phyloP scores from a whole-genome alignment of 2,329 filamentous ascomycete genomes.

The Lasiodiplodia sp. region DNA sequence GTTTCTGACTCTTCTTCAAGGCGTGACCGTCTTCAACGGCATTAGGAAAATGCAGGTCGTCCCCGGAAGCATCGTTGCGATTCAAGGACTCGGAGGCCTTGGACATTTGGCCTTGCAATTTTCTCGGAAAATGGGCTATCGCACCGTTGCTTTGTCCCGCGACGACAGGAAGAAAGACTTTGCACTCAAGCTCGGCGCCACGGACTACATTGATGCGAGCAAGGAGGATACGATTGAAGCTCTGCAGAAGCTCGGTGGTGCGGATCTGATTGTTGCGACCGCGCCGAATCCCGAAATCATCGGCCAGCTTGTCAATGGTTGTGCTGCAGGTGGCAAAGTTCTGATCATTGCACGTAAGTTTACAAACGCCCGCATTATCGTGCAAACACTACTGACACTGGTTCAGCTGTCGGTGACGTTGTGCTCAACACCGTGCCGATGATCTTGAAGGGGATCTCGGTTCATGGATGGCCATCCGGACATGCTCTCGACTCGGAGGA shows the following conservation, averaged over 20 bases:
- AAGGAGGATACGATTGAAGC: constrained; percentile 57
- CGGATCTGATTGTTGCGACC: constrained; percentile 67
- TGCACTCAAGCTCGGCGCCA: constrained; percentile 62
- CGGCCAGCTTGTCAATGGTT: constrained; percentile 59
- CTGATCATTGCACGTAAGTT: constrained; percentile 60
- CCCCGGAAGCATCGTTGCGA: constrained; percentile 56
- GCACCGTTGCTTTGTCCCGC: constrained; percentile 60
- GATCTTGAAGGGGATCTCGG: constrained; percentile 56
- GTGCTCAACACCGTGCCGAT: constrained; percentile 52
- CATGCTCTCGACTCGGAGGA: constrained; percentile 62
- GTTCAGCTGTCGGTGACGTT: constrained; percentile 50
- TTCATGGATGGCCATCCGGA: constrained; percentile 62
- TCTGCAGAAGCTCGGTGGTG: constrained; percentile 67
- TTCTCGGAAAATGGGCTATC: constrained; percentile 60
- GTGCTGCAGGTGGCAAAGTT: constrained; percentile 64
- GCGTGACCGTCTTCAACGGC: constrained; percentile 60
- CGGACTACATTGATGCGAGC: constrained; percentile 64
- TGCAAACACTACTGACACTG: too few species aligned
- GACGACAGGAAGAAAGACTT: constrained; percentile 61
- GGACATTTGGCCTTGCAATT: constrained; percentile 64
- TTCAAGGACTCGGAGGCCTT: constrained; percentile 62
- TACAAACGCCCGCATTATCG: too few species aligned
- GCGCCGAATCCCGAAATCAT: constrained; percentile 67
- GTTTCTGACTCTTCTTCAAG: too few species aligned
- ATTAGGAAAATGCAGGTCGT: constrained; percentile 58